Conservation (phyloP, 2,329 filamentous ascomycete species). For the Penicillium sp. region DNA sequence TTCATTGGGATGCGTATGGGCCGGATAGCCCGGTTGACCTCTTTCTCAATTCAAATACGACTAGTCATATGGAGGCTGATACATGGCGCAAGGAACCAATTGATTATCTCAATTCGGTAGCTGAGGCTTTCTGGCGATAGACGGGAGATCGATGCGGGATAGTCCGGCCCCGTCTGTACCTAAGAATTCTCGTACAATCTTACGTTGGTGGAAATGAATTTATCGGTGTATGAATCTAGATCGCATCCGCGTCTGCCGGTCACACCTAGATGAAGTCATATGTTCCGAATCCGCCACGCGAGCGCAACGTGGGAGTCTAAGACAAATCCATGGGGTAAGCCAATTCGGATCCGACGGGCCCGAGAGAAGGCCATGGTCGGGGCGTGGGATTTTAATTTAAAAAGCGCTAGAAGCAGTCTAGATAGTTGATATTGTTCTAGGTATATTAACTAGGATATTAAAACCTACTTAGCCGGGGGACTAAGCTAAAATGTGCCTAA, state of each 20-base stretch:
- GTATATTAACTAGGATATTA: neutral
- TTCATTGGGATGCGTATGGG: constrained; percentile 49
- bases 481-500: neutral
- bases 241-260: neutral
- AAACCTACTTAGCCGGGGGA: neutral
- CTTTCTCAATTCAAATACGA: constrained; percentile 53
- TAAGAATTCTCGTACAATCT: neutral
- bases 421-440: neutral
- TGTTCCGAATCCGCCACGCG: constrained; percentile 1
- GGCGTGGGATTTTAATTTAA: neutral
- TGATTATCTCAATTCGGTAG: constrained; percentile 32
- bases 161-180: neutral
- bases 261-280: neutral
- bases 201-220: neutral
- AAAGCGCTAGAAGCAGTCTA: neutral
- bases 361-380: constrained; percentile 3
- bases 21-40: constrained; percentile 46
- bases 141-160: neutral
- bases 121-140: constrained; percentile 26
- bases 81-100: constrained; percentile 42
- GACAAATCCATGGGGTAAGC: neutral
- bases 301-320: constrained; percentile 1
- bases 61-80: constrained; percentile 47
- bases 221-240: neutral
- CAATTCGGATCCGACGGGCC: constrained; percentile 3